A percentile compares a stretch with the other conserved stretches of the same genome.
Conservation (phyloP, 257 asterid genomes). For the Fraxinus excelsior region DNA sequence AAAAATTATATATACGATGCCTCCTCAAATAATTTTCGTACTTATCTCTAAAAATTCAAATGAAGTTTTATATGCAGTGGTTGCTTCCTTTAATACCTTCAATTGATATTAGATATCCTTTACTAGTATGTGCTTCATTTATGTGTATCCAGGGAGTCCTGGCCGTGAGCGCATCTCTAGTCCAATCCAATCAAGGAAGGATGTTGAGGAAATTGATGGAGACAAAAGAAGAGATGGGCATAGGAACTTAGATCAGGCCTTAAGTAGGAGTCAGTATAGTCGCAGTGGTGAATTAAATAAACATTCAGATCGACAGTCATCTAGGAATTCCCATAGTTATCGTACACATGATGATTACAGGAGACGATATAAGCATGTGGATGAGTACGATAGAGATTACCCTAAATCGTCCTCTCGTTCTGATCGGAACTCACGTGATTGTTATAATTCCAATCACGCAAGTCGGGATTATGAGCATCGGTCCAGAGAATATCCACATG, state of each 20-base stretch:
- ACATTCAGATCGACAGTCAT: slow-evolving; percentile 62
- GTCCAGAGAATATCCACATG: slow-evolving; percentile 53
- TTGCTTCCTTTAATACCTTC: slow-evolving; percentile 13
- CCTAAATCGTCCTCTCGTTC: slow-evolving; percentile 60
- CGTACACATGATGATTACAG: slow-evolving; percentile 47
- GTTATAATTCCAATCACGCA: slow-evolving; percentile 36
- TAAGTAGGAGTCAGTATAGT: slow-evolving; percentile 47
- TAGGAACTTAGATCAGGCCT: slow-evolving; percentile 42
- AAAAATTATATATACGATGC: neutral
- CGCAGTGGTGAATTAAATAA: slow-evolving; percentile 57
- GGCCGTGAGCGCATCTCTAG: slow-evolving; percentile 45
- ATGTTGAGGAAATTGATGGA: slow-evolving; percentile 36
- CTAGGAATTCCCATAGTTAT: slow-evolving; percentile 47
- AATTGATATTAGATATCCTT: slow-evolving; percentile 22
- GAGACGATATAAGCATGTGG: slow-evolving; percentile 58
- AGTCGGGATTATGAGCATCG: slow-evolving; percentile 47
- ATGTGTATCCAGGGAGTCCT: slow-evolving; percentile 70
- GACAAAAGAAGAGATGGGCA: slow-evolving; percentile 56
- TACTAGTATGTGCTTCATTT: slow-evolving; percentile 42
- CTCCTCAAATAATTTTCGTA: slow-evolving; percentile 8
- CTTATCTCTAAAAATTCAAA: neutral
- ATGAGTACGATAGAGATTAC: slow-evolving; percentile 69
- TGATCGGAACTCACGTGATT: slow-evolving; percentile 52
- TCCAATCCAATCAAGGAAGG: slow-evolving; percentile 54
- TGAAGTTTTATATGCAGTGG: slow-evolving; percentile 5